Evolutionary conservation across 768 basidiomycete species (phyloP).

Genomic region (Rhizopogon vinicolor): DNA sequence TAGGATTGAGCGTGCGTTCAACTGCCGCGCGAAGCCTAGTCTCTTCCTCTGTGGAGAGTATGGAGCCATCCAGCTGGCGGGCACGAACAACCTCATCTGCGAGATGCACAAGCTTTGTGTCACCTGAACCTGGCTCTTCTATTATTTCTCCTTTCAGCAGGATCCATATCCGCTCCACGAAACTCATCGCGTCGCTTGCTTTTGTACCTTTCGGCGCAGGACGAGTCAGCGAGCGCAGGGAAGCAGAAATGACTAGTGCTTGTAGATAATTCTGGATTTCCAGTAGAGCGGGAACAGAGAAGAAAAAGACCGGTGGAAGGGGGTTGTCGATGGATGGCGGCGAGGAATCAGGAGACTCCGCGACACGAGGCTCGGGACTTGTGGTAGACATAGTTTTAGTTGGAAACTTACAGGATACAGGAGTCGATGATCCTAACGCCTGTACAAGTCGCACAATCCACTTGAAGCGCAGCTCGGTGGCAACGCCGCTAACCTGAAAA

Average conservation of each 20-base stretch:
- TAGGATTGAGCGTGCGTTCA: constrained; percentile 53
- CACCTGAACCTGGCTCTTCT: constrained; percentile 22
- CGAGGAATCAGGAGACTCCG: constrained; percentile 1
- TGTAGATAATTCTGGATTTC: constrained; percentile 68
- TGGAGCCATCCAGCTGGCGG: constrained; percentile 23
- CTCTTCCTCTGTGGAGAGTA: constrained; percentile 41
- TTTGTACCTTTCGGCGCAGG: constrained; percentile 15
- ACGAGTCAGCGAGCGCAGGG: constrained; percentile 52
- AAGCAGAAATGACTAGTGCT: constrained; percentile 61
- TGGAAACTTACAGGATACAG: constrained; percentile 29
- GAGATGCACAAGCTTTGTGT: constrained; percentile 61
- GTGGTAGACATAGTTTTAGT: constrained; percentile 10
- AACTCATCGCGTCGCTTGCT: constrained; percentile 25
- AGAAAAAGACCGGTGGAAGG: constrained; percentile 66
- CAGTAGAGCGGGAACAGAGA: constrained; percentile 48
- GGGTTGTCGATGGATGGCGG: constrained; percentile 26
- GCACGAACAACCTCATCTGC: constrained; percentile 70
- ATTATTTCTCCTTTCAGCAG: constrained; percentile 56
- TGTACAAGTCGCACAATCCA: constrained; percentile 50
- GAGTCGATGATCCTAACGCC: constrained; percentile 40
- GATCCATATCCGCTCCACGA: constrained; percentile 61
- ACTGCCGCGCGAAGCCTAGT: constrained; percentile 52
- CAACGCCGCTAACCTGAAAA: constrained; percentile 8
- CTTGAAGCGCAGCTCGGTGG: constrained; percentile 13
- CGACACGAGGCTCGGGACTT: background rate